Base-by-base conservation (phyloP, 176 grass and related monocot species). In the Raddia guianensis region DNA sequence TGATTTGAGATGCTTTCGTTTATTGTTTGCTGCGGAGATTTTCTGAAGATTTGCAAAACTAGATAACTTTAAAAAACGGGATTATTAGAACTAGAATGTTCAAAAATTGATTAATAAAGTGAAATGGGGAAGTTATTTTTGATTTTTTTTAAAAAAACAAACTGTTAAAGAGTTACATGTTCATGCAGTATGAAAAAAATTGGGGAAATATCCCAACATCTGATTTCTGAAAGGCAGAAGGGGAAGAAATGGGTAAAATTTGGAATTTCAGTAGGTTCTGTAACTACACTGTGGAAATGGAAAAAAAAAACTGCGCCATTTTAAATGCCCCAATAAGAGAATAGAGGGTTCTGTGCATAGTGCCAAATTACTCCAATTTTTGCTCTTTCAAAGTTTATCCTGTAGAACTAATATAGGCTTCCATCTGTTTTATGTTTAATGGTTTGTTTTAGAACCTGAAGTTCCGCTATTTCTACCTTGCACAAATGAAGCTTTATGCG, bases 381-480 rank as follows among this genome's bases (percentile, higher is more conserved):
- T 3, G 18, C 33, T 43, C 8, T 66, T 43, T 69, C 40, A 68
- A 42, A 11, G 11, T 68, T 67, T 7, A 68, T 18, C 43, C 9
- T 68, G 5, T 47, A n/a, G 5, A 20, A 2, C 9, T 2, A 19
- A 47, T 68, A 20, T 16, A 47, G 4, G 9, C 45, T 69, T 21
- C 5, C 10, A 1, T 69, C 9, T 19, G 12, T 46, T 20, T 70
- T 48, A 0, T 70, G 19, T 66, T 20, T n/a, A 74, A 48, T 66
- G 13, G 33, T 53, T 43, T 33, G 51, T 57, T 8, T 5, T 8
- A 5, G 12, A 57, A 66, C 14, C 18, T 66, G 59, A 68, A 68
- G 57, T 72, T 72, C 21, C 20, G 14, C 69, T 12, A n/a, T 32
- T 72, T 72, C 20, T 50, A 72, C 21, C 20, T 51, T 72, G n/a